phyloP scores from a whole-genome alignment of 768 basidiomycete species.

The Antrodiella citrinella region DNA sequence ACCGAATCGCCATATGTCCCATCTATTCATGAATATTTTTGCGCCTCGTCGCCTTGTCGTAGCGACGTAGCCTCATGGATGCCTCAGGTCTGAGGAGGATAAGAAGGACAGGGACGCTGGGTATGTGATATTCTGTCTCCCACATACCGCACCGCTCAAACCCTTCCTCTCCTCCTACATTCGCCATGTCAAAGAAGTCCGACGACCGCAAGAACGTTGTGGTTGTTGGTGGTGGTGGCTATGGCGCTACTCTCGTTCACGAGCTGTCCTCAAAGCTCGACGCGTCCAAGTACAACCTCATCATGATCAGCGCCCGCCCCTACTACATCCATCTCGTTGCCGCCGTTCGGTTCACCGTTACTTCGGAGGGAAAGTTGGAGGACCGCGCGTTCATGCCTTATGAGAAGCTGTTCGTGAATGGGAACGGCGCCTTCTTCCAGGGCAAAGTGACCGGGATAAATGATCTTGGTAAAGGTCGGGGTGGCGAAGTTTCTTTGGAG shows the following conservation, averaged over 20 bases:
- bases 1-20: no score
- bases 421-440: slow-evolving; percentile 31
- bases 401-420: slow-evolving; percentile 39
- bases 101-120: no score
- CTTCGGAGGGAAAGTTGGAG: slow-evolving; percentile 34
- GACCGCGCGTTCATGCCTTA: slow-evolving; percentile 41
- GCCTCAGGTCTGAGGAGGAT: no score
- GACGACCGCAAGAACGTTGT: slow-evolving; percentile 28
- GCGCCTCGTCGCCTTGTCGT: no score
- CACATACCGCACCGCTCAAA: neutral
- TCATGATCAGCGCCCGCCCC: slow-evolving; percentile 46
- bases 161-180: neutral
- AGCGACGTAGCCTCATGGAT: no score
- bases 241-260: slow-evolving; percentile 37
- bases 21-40: no score
- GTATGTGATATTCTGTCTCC: no score
- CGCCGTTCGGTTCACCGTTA: slow-evolving; percentile 44
- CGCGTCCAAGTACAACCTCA: slow-evolving; percentile 36
- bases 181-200: slow-evolving; percentile 10
- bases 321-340: slow-evolving; percentile 45
- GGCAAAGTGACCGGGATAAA: slow-evolving; percentile 32
- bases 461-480: slow-evolving; percentile 18
- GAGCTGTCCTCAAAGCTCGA: slow-evolving; percentile 45
- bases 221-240: slow-evolving; percentile 52
- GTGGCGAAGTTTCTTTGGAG: slow-evolving; percentile 44